Evolutionary conservation across 257 asterid species (phyloP).

Genomic region (Solanum piurae): DNA sequence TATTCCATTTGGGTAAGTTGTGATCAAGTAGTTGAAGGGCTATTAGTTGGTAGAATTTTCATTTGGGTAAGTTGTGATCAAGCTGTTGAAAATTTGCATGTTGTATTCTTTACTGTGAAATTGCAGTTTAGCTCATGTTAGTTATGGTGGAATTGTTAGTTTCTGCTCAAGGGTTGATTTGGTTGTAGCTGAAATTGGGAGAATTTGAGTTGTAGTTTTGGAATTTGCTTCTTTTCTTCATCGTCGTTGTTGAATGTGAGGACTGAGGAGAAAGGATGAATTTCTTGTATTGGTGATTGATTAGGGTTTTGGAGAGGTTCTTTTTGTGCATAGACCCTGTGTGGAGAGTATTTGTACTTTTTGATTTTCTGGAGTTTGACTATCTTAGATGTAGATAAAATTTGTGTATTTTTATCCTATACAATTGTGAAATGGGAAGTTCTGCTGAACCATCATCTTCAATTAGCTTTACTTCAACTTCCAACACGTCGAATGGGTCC

Average conservation of each 20-base stretch:
- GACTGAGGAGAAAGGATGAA: not conserved
- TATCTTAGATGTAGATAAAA: not conserved
- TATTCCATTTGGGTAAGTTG: not conserved
- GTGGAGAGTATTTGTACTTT: not conserved
- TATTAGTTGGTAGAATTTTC: not conserved
- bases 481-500: constrained; percentile 41
- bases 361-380: not conserved
- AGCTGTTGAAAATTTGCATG: not conserved
- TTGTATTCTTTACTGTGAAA: not conserved
- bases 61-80: not conserved
- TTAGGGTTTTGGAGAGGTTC: not conserved
- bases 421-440: not conserved
- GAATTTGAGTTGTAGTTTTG: not conserved
- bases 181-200: not conserved
- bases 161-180: not conserved
- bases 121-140: not conserved
- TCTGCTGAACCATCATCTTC: constrained; percentile 57
- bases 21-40: not conserved
- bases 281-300: not conserved
- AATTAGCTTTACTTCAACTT: constrained; percentile 45
- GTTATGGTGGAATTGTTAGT: not conserved
- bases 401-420: not conserved
- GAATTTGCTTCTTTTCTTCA: not conserved
- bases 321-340: not conserved
- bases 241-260: not conserved